Evolutionary conservation across 805 yeast genomes (phyloP), one percentile per base, ranked within the genome.

Genomic region (Candida khao-thaluensis): DNA sequence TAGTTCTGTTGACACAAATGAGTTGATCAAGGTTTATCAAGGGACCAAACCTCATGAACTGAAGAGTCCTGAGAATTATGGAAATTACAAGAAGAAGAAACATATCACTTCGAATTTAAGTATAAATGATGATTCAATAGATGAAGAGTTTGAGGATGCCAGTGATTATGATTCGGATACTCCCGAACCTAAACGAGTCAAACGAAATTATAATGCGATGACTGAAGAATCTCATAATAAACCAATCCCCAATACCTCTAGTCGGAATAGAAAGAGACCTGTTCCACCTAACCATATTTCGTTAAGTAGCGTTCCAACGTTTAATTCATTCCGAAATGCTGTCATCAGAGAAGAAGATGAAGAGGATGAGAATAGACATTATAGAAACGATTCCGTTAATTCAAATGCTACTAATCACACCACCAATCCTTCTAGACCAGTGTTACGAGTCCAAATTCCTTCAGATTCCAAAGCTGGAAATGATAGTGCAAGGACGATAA

Each of bases 31-130:
- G 12, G 52, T 45, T 3, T 65, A 64, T 41, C 41, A 50, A 21
- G 49, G 45, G 4, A 45, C 45, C 6, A 36, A 37, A 17, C 82
- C 66, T 3, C 66, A 81, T 49, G 91, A 84, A 53, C 62, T 66
- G 10, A 83, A 83, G 54, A 67, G 72, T 15, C 90, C 90, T 0
- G 70, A 67, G 3, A 82, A 81, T 54, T 85, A 79, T 52, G 89
- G 89, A 9, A 74, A 74, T 44, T 79, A 79, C 56, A 63, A 62
- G 44, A 65, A 74, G 50, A 64, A 66, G 37, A 47, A 47, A 38
- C 52, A 50, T 38, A 47, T 68, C 17, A 42, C 43, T 15, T 26
- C 36, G 2, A 22, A 20, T 12, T n/a, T 9, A n/a, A 28, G 12
- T 10, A 33, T 37, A 7, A 35, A 48, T 17, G 50, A 41, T n/a